Conservation (phyloP, 1,284 basidiomycete species). For the Cutaneotrichosporon daszewskae region DNA sequence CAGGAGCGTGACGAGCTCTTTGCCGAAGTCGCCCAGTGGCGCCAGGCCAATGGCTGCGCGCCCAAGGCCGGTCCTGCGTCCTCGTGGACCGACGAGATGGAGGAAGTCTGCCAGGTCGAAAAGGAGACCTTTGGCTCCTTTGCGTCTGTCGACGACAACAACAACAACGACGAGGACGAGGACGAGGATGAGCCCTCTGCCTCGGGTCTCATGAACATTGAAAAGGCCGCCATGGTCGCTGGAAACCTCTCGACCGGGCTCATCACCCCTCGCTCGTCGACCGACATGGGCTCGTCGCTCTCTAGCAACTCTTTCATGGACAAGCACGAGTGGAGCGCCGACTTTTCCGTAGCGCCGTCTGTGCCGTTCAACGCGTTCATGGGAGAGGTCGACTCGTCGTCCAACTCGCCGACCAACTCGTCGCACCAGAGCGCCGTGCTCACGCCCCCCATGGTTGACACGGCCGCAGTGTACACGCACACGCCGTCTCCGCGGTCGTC, state of each 20-base stretch:
- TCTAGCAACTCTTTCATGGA: not conserved
- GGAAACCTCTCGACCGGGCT: conserved; percentile 18
- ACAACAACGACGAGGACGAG: conserved; percentile 33
- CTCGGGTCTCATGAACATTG: conserved; percentile 20
- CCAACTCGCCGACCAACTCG: conserved; percentile 22
- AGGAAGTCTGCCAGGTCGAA: conserved; percentile 42
- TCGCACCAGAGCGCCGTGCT: conserved; percentile 18
- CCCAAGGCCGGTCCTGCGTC: conserved; percentile 54
- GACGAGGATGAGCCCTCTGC: conserved; percentile 19
- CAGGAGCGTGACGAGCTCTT: conserved; percentile 72
- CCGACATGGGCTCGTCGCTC: conserved; percentile 23
- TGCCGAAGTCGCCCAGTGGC: conserved; percentile 81
- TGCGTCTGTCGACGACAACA: conserved; percentile 28
- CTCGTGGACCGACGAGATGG: conserved; percentile 49
- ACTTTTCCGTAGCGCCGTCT: conserved; percentile 7
- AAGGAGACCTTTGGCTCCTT: conserved; percentile 47
- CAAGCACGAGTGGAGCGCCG: conserved; percentile 4
- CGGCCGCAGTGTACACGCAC: conserved; percentile 18
- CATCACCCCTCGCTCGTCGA: conserved; percentile 30
- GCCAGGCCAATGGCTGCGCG: conserved; percentile 58
- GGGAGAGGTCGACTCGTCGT: conserved; percentile 19
- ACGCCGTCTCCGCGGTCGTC: conserved; percentile 33
- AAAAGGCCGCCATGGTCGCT: conserved; percentile 18
- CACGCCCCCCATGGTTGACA: conserved; percentile 24
- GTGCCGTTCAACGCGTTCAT: conserved; percentile 27